phyloP scores from a whole-genome alignment of 176 grass and related monocot genomes.

The Rhynchospora breviuscula region DNA sequence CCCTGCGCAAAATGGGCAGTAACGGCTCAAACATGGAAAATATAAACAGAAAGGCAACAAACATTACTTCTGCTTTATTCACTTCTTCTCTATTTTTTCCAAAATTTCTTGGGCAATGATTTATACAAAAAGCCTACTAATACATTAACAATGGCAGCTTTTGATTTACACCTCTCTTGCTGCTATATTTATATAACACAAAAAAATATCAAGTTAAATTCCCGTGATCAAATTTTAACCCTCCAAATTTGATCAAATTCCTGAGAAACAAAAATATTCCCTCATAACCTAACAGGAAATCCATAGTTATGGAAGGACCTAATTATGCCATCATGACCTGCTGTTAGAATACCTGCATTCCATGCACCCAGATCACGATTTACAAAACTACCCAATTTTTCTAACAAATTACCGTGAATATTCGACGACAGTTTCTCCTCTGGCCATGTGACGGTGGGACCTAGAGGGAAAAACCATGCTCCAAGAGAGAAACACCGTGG shows the following conservation, averaged over 20 bases:
- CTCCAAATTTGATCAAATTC: neutral
- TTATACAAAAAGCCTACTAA: conserved; percentile 14
- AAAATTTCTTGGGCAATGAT: conserved; percentile 13
- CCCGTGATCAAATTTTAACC: neutral
- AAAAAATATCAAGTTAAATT: neutral
- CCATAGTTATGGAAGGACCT: conserved; percentile 84
- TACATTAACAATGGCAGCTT: conserved; percentile 15
- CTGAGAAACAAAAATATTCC: neutral
- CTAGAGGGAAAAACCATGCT: conserved; percentile 30
- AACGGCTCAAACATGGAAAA: neutral
- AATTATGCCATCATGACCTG: conserved; percentile 53
- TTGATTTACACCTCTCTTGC: conserved; percentile 5
- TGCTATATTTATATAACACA: neutral
- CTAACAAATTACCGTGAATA: neutral
- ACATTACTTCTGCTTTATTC: neutral
- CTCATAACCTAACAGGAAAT: conserved; percentile 53
- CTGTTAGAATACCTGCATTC: conserved; percentile 71
- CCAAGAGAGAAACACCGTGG: conserved; percentile 37
- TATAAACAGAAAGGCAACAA: neutral
- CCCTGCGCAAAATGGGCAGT: too few relatives aligned
- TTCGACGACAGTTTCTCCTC: conserved; percentile 59
- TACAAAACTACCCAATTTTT: conserved; percentile 24
- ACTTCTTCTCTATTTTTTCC: neutral
- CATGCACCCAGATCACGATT: conserved; percentile 32
- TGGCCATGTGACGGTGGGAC: conserved; percentile 57